Base-by-base conservation (phyloP, 2,329 filamentous ascomycete genomes). In the Ophidiomyces ophidiicola region DNA sequence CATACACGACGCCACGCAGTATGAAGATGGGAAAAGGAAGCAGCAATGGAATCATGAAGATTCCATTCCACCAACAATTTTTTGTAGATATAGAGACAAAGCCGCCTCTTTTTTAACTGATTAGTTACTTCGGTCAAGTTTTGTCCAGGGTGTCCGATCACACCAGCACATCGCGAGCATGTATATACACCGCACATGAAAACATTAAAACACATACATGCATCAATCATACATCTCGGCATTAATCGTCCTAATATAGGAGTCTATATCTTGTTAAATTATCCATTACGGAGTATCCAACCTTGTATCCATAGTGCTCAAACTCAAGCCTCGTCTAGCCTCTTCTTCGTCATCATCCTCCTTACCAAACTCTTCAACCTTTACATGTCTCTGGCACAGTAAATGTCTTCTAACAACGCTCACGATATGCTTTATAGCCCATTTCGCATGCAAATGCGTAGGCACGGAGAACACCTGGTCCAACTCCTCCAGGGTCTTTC, bases 401-500 rank as follows among this genome's bases (percentile, higher is more conserved):
- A 61, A 28, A 48, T 61, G 60, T 32, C 57, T 48, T 28, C 57
- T 53, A 6, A 58, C 31, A 32, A 61, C 57, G 30, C 57, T 62
- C 2, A 52, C 50, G 31, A 62, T 52, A 46, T 63, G 58, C 12
- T 58, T 50, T 33, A 62, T 30, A 1, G 60, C 60, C 50, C 61
- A 65, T 31, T 44, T 46, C 3, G 56, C 62, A 51, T 67, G 63
- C 20, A 63, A 51, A 8, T 54, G 50, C 2, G 66, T 71, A 0
- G 69, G 63, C 1, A 74, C 67, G 1, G 60, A 63, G 51, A 74
- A 75, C 11, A 74, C 67, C 47, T 72, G 65, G 46, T 71, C 68
- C 32, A 71, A 49, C 44, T 67, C 64, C 38, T 67, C 64, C 0
- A 67, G 55, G 1, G 63, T 66, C 43, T 57, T 59, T 1, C 54